Base-by-base conservation (phyloP, 192 early-diverging fungal species). In the Entomortierella chlamydospora region DNA sequence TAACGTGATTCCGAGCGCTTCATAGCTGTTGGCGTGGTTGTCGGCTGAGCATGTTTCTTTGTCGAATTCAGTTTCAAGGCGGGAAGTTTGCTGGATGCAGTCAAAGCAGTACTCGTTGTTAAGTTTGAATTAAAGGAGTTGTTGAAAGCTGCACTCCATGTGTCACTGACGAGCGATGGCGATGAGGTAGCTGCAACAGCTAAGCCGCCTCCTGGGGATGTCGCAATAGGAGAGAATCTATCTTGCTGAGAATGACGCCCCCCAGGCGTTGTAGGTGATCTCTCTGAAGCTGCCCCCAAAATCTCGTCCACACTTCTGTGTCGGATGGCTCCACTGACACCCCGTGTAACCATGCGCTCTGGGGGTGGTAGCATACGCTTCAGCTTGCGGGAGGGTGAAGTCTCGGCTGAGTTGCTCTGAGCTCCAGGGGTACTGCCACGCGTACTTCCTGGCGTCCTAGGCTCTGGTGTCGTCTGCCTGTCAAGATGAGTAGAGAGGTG, bases 261-360 rank as follows among this genome's bases (percentile, higher is more conserved):
- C 23, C 57, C 52, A 37, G 63, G 62, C 28, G 67, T 70, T 13
- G 76, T 59, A 15, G 72, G 72, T 23, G 76, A 79, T 18, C 76
- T 42, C 22, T 79, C 76, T 18, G 76, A 70, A 15, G 76, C 45
- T 17, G 72, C 64, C 17, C 84, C 81, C 4, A 89, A 30, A 26
- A 89, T 89, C 50, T 87, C 88, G 12, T 85, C 88, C 18, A 89
- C 88, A 45, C 86, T 89, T 64, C 80, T 82, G 29, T 82, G 86
- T 20, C 83, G 71, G 59, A 89, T 85, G 25, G 88, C 88, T 31
- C 88, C 88, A 71, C 88, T 89, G 8, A 85, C 86, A 13, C 85
- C 86, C 0, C 88, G 81, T 1, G 88, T 89, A 31, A 89, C 80
- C 88, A 89, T 89, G 15, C 86, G 76, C 50, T 83, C 88, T 25